These are phyloP conservation scores for Dendrothele bispora DNA, from an alignment of 768 basidiomycete genomes.

Conservation along the genomic window DNA sequence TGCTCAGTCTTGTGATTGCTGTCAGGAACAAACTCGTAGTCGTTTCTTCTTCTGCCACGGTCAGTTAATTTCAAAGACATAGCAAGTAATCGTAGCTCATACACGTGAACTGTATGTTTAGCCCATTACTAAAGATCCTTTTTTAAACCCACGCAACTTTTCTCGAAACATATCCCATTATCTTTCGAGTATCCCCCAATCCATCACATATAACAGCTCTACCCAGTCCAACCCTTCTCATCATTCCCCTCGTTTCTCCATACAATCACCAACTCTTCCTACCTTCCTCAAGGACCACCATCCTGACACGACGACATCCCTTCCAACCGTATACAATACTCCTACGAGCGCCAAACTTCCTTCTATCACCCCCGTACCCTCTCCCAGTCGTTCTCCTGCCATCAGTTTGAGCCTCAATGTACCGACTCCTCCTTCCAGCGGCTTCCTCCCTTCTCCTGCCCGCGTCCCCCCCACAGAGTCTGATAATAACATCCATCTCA, in stretches of 20 bases:
- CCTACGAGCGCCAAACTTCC: neutral
- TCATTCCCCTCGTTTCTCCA: slow-evolving; percentile 17
- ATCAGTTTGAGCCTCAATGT: slow-evolving; percentile 1
- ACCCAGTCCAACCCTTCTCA: slow-evolving; percentile 15
- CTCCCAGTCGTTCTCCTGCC: neutral
- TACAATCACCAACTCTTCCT: slow-evolving; percentile 12
- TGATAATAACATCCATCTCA: slow-evolving; percentile 40
- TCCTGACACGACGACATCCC: neutral
- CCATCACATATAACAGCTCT: slow-evolving; percentile 38
- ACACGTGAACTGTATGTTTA: too few relatives aligned
- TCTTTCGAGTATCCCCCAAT: too few relatives aligned
- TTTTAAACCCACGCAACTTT: slow-evolving; percentile 66
- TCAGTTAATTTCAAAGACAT: too few relatives aligned
- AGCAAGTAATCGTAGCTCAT: neutral
- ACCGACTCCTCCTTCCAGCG: slow-evolving; percentile 2
- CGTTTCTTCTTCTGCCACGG: too few relatives aligned
- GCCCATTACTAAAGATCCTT: slow-evolving; percentile 72
- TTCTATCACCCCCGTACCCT: neutral
- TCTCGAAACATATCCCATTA: too few relatives aligned
- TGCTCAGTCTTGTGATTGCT: slow-evolving; percentile 68
- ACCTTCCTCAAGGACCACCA: slow-evolving; percentile 8
- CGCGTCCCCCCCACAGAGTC: slow-evolving; percentile 4
- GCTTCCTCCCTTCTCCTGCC: slow-evolving; percentile 12
- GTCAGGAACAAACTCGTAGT: slow-evolving; percentile 70
- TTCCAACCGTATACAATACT: neutral